Conservation (phyloP, 441 rosid species). For the Pelargonium cotyledonis region DNA sequence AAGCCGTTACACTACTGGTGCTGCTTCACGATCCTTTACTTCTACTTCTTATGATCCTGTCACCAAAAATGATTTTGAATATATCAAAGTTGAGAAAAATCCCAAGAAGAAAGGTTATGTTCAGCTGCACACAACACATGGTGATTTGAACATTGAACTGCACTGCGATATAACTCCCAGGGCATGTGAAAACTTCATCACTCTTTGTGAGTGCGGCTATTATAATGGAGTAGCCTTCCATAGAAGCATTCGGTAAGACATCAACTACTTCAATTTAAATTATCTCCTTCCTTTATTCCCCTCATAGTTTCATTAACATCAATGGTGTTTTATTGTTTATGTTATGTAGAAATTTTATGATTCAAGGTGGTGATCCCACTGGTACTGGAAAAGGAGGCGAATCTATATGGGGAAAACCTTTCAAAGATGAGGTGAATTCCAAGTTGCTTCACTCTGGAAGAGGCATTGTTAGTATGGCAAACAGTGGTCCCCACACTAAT, state of each 20-base stretch:
- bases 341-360: slow-evolving; percentile 74
- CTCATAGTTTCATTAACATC: background rate
- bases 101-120: slow-evolving; percentile 94
- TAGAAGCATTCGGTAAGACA: slow-evolving; percentile 60
- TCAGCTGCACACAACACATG: slow-evolving; percentile 80
- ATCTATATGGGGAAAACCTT: slow-evolving; percentile 94
- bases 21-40: slow-evolving; percentile 94
- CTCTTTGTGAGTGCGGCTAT: slow-evolving; percentile 83
- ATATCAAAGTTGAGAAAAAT: slow-evolving; percentile 82
- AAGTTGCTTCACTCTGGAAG: slow-evolving; percentile 88
- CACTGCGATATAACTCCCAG: slow-evolving; percentile 92
- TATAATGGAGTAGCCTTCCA: slow-evolving; percentile 77
- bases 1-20: slow-evolving; percentile 80
- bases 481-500: slow-evolving; percentile 93
- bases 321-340: slow-evolving; percentile 2
- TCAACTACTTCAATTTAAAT: slow-evolving; percentile 6
- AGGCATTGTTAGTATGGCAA: slow-evolving; percentile 96
- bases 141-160: slow-evolving; percentile 89
- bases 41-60: slow-evolving; percentile 87
- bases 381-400: slow-evolving; percentile 90
- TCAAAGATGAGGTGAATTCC: slow-evolving; percentile 83
- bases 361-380: slow-evolving; percentile 98
- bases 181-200: slow-evolving; percentile 82
- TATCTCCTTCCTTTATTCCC: slow-evolving; percentile 5
- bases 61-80: slow-evolving; percentile 76